phyloP scores from a whole-genome alignment of 2,329 filamentous ascomycete species.

The Dactylella cylindrospora region DNA sequence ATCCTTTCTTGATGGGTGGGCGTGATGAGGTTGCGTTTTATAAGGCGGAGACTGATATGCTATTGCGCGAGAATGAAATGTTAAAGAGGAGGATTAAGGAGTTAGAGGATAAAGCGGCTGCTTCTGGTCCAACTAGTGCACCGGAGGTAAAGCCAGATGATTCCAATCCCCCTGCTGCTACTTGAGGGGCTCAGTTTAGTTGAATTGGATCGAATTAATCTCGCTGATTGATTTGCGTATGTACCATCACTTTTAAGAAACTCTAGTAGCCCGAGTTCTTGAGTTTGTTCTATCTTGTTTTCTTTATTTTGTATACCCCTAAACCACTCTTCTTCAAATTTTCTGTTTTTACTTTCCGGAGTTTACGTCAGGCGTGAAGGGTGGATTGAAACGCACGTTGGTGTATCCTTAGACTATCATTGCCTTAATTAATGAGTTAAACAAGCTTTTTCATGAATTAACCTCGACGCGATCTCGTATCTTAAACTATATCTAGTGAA shows the following conservation, averaged over 20 bases:
- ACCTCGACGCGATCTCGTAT: too few species aligned
- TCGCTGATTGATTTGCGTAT: too few species aligned
- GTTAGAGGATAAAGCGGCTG: conserved; percentile 45
- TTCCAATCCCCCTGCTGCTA: too few species aligned
- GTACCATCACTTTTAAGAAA: too few species aligned
- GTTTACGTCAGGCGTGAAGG: not conserved
- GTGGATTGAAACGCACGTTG: not conserved
- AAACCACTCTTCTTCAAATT: not conserved
- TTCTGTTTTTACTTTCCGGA: too few species aligned
- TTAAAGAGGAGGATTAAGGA: conserved; percentile 64
- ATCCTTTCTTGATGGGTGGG: conserved; percentile 50
- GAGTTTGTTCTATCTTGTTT: too few species aligned
- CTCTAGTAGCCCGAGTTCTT: too few species aligned
- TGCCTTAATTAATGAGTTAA: not conserved
- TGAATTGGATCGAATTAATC: too few species aligned
- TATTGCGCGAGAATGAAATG: conserved; percentile 81
- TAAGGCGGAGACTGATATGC: conserved; percentile 76
- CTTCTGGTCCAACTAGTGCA: too few species aligned
- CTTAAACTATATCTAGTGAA: too few species aligned
- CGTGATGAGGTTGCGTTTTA: conserved; percentile 77
- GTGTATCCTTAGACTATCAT: not conserved
- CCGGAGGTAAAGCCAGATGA: conserved; percentile 1
- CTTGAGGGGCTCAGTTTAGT: too few species aligned
- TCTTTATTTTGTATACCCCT: not conserved
- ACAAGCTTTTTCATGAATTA: not conserved